These are phyloP conservation scores for Hanseniaspora taiwanica DNA, from an alignment of 805 yeast genomes.

Conservation along the genomic window DNA sequence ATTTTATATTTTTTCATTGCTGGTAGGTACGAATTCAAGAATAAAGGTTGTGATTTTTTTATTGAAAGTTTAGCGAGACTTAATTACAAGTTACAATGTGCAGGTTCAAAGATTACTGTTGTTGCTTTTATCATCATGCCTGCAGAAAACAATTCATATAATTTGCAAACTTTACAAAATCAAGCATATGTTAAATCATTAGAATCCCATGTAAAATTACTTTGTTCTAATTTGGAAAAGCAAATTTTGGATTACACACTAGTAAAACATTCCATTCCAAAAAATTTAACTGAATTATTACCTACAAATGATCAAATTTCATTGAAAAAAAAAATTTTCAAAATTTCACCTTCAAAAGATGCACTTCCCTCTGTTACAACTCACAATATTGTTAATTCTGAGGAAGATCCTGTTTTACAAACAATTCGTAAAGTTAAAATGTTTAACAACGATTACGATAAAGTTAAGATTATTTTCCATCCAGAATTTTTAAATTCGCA, in stretches of 20 bases:
- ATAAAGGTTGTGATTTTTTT: conserved; percentile 92
- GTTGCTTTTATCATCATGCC: conserved; percentile 98
- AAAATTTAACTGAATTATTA: conserved; percentile 67
- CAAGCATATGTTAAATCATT: conserved; percentile 92
- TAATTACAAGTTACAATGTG: conserved; percentile 71
- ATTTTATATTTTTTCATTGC: conserved; percentile 93
- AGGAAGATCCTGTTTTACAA: conserved; percentile 78
- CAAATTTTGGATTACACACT: conserved; percentile 86
- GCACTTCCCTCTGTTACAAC: conserved; percentile 91
- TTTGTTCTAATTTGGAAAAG: conserved; percentile 74
- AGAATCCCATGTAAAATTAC: conserved; percentile 78
- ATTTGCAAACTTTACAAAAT: conserved; percentile 89
- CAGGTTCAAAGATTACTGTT: conserved; percentile 78
- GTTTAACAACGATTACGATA: conserved; percentile 78
- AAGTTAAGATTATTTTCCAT: conserved; percentile 92
- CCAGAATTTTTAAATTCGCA: conserved; percentile 93
- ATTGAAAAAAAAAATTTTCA: conserved; percentile 84
- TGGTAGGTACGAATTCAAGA: conserved; percentile 92
- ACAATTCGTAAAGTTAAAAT: conserved; percentile 86
- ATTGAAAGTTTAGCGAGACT: conserved; percentile 87
- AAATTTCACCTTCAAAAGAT: conserved; percentile 60
- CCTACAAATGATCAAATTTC: conserved; percentile 80
- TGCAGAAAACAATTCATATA: conserved; percentile 83
- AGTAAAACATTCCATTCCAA: conserved; percentile 32
- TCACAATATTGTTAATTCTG: conserved; percentile 91